Evolutionary conservation across 2,329 filamentous ascomycete genomes (phyloP).

Genomic region (Sporothrix luriei): DNA sequence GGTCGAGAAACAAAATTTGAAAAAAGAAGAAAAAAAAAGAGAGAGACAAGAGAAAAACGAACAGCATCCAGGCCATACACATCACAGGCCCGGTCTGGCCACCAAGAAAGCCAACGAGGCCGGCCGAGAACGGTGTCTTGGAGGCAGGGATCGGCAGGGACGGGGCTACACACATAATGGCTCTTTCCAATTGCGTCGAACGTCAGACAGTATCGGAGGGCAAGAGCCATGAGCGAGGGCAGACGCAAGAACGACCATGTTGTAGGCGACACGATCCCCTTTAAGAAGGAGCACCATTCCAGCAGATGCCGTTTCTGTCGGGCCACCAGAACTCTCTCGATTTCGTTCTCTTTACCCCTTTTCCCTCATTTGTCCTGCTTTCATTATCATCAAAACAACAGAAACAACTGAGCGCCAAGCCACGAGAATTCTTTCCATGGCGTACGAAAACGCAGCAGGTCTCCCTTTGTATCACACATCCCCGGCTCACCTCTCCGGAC

Average conservation of each 20-base stretch:
- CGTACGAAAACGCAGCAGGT: neutral
- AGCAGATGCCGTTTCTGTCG: neutral
- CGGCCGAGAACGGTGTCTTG: neutral
- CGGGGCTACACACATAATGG: neutral
- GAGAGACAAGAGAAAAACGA: no score
- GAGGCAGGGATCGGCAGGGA: neutral
- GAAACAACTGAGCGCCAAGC: conserved; percentile 8
- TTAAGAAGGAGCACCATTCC: conserved; percentile 12
- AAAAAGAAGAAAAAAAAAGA: neutral
- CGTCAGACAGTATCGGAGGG: neutral
- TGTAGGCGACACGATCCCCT: neutral
- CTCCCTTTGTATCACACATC: neutral
- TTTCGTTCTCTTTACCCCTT: neutral
- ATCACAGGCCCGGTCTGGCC: neutral
- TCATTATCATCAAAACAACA: neutral
- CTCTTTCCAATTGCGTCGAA: neutral
- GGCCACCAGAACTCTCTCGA: neutral
- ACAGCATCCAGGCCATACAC: neutral
- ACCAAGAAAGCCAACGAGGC: neutral
- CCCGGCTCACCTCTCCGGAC: neutral
- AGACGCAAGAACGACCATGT: neutral
- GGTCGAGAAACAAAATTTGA: neutral
- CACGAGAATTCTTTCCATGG: neutral
- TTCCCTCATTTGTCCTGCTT: neutral
- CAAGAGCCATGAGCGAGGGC: neutral